Base-by-base conservation (phyloP, 2,329 filamentous ascomycete genomes). In the Paecilomyces formosus region DNA sequence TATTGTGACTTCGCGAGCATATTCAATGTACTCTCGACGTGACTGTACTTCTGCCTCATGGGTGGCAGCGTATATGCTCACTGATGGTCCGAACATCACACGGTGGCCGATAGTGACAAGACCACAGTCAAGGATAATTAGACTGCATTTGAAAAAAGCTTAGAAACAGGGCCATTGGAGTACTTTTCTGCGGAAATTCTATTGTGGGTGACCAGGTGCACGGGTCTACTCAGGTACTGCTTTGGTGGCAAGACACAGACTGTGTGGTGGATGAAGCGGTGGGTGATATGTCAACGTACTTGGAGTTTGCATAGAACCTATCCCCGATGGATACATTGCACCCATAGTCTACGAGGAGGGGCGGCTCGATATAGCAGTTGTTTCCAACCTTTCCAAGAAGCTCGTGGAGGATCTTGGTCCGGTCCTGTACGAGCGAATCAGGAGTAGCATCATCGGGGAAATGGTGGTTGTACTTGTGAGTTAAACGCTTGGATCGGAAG, bases 271-370 rank as follows among this genome's bases (percentile, higher is more conserved):
- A 52, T 2, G 11, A 15, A 28, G 26, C n/a, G 26, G 21, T 5
- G 6, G 15, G n/a, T 5, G n/a, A 52, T 11, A 13, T 7, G 24
- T 6, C 13, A 13, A 59, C 49, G 15, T 52, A 52, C 50, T 60
- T 60, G 33, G 59, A 61, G 51, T 61, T 61, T 11, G 82, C 78
- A 63, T 86, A 88, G 66, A 87, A 86, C 8, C 78, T 72, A 49
- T 82, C 74, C 5, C 85, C 85, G 0, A 87, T 73, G 3, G 72
- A 75, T 60, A 87, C 80, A 64, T 88, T 88, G 71, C 82, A 85
- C 2, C 85, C 85, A 58, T 88, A 88, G 67, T 88, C 85, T 35
- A 87, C 76, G 55, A 75, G 76, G 54, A 88, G 74, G 0, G 85
- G 84, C 0, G 85, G 81, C 66, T 88, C 85, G 55, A 88, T 80